A percentile compares a stretch with the other conserved stretches of the same genome.
These are phyloP conservation scores for Vitis cinerea DNA, from an alignment of 164 flowering plant genomes.

Conservation along the genomic window DNA sequence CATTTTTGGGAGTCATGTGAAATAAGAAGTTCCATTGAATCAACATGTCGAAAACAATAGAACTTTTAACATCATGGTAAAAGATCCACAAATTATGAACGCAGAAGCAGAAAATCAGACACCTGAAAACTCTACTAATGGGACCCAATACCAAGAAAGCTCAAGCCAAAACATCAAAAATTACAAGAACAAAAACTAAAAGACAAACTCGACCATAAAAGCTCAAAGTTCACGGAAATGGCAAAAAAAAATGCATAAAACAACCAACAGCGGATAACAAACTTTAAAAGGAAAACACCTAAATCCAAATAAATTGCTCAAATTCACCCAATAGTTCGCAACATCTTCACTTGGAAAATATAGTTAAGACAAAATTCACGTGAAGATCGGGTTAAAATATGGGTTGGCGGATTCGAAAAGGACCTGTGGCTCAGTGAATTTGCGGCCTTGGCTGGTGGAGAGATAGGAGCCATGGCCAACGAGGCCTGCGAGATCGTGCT, in stretches of 20 bases:
- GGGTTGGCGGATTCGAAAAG: not conserved
- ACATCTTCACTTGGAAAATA: not conserved
- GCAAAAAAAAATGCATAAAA: not conserved
- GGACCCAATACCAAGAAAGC: slow-evolving; percentile 20
- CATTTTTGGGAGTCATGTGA: not conserved
- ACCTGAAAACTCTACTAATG: slow-evolving; percentile 5
- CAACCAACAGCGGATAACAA: slow-evolving; percentile 9
- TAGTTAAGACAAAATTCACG: not conserved
- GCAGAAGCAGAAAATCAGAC: not conserved
- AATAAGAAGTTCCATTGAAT: slow-evolving; percentile 7
- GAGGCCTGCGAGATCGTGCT: slow-evolving; percentile 92
- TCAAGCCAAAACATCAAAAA: slow-evolving; percentile 8
- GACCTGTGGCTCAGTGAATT: slow-evolving; percentile 92
- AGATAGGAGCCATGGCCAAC: no score
- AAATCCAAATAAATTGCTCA: not conserved
- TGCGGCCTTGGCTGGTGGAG: slow-evolving; percentile 61
- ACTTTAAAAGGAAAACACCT: not conserved
- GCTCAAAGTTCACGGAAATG: not conserved
- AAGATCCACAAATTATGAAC: not conserved
- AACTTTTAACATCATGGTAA: not conserved
- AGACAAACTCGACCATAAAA: slow-evolving; percentile 7
- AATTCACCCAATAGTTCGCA: not conserved
- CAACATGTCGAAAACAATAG: not conserved
- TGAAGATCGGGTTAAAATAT: not conserved
- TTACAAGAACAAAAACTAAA: slow-evolving; percentile 13